Percentiles rank a stretch among this genome's conserved stretches.
phyloP scores from a whole-genome alignment of 2,329 filamentous ascomycete species.

The Lachnellula suecica region DNA sequence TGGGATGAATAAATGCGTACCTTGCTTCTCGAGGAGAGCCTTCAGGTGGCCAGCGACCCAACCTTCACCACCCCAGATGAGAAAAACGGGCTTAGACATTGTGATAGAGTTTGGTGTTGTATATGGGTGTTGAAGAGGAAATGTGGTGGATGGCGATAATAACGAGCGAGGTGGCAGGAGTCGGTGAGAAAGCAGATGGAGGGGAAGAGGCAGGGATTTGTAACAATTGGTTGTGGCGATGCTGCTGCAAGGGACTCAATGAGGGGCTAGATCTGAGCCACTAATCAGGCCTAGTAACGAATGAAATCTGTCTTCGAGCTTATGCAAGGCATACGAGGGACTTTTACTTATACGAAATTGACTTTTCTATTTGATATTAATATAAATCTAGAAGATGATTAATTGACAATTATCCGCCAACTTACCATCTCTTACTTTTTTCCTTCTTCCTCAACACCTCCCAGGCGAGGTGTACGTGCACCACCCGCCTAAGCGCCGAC shows the following conservation, averaged over 20 bases:
- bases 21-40: conserved; percentile 54
- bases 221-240: conserved; percentile 2
- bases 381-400: too few species aligned
- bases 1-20: conserved; percentile 8
- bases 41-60: conserved; percentile 65
- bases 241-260: conserved; percentile 3
- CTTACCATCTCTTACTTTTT: too few species aligned
- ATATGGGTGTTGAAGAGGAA: background rate
- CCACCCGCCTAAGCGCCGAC: too few species aligned
- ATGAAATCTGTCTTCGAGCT: too few species aligned
- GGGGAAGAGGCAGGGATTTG: conserved; percentile 5
- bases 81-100: conserved; percentile 43
- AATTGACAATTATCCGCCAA: too few species aligned
- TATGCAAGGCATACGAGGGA: background rate
- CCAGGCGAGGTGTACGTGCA: too few species aligned
- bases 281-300: background rate
- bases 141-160: background rate
- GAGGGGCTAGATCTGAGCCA: background rate
- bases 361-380: too few species aligned
- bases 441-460: too few species aligned
- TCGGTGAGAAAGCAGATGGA: conserved; percentile 8
- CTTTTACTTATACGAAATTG: too few species aligned
- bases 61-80: conserved; percentile 65
- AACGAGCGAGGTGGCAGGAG: background rate
- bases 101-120: conserved; percentile 1